Conservation (phyloP, 1,284 basidiomycete genomes). For the Ceratobasidium sp. region DNA sequence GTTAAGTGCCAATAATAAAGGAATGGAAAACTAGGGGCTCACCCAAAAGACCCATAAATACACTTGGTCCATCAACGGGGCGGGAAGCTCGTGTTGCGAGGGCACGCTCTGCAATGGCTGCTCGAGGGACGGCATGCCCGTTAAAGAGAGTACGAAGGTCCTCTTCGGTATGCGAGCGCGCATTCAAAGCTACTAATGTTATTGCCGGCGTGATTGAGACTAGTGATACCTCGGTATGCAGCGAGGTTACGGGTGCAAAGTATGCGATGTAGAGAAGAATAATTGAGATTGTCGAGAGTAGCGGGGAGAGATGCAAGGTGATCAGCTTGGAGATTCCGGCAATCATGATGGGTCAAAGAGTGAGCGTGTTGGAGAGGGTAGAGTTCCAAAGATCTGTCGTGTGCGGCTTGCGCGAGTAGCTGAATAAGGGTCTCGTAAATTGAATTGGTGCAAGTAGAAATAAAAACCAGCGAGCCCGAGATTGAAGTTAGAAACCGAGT, state of each 20-base stretch:
- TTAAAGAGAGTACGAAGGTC: conserved; percentile 36
- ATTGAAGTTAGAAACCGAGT: conserved; percentile 11
- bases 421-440: neutral
- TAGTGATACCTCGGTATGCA: conserved; percentile 67
- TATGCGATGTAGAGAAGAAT: conserved; percentile 70
- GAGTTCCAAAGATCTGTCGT: conserved; percentile 13
- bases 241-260: conserved; percentile 65
- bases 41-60: conserved; percentile 72
- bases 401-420: conserved; percentile 25
- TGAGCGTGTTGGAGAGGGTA: conserved; percentile 5
- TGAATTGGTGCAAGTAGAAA: neutral
- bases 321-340: conserved; percentile 70
- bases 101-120: conserved; percentile 28
- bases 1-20: neutral
- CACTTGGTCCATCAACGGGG: conserved; percentile 69
- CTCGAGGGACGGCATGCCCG: conserved; percentile 25
- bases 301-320: conserved; percentile 70
- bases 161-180: conserved; percentile 49
- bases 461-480: conserved; percentile 14
- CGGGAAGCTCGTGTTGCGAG: conserved; percentile 26
- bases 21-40: conserved; percentile 42
- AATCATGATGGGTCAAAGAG: conserved; percentile 59
- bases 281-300: conserved; percentile 68
- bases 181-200: conserved; percentile 41
- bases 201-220: conserved; percentile 67